These are phyloP conservation scores for Ustilago sp. DNA, from an alignment of 1,284 basidiomycete genomes.

Conservation along the genomic window DNA sequence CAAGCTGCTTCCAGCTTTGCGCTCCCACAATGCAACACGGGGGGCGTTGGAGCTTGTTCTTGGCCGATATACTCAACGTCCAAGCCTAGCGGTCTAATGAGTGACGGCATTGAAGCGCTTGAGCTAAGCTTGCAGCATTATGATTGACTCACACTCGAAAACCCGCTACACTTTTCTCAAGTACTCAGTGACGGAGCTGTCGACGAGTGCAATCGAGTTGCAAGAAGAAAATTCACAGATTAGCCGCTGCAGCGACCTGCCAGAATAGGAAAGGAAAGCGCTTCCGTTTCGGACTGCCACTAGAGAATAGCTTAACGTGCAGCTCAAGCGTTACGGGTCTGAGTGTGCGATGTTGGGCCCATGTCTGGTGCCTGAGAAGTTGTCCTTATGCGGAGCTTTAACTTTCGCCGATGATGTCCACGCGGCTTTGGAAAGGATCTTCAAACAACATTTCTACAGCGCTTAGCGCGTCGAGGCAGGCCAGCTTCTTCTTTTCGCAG, in stretches of 20 bases:
- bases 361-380: conserved; percentile 37
- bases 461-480: background rate
- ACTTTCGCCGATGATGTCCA: conserved; percentile 19
- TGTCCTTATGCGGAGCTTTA: conserved; percentile 20
- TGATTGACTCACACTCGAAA: conserved; percentile 10
- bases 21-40: conserved; percentile 6
- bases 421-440: conserved; percentile 18
- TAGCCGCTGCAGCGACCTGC: conserved; percentile 8
- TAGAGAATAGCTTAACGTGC: conserved; percentile 26
- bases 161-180: background rate
- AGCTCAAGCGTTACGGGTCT: background rate
- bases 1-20: conserved; percentile 3
- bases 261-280: conserved; percentile 15
- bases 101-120: conserved; percentile 3
- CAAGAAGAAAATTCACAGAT: background rate
- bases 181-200: conserved; percentile 13
- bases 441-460: conserved; percentile 32
- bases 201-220: conserved; percentile 30
- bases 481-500: background rate
- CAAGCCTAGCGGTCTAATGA: background rate
- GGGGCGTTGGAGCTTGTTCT: background rate
- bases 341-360: background rate
- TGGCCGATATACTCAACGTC: background rate
- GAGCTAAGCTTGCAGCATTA: conserved; percentile 3
- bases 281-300: background rate